Evolutionary conservation across 176 grass and related monocot species (phyloP).

Genomic region (Oryza rufipogon): DNA sequence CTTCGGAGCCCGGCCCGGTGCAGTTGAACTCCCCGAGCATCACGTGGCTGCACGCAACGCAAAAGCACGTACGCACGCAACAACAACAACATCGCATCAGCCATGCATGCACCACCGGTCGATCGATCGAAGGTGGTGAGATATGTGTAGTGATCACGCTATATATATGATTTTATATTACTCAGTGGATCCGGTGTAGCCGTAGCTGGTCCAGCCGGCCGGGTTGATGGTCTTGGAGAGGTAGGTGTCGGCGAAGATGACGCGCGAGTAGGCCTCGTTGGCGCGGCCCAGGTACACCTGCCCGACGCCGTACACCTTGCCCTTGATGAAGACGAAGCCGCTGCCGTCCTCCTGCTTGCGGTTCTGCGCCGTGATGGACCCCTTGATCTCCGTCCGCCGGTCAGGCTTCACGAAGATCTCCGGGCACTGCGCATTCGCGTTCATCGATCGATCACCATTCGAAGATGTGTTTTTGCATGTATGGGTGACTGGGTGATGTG

Average conservation of each 20-base stretch:
- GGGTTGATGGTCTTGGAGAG: conserved; percentile 73
- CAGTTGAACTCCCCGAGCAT: conserved; percentile 71
- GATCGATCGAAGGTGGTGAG: not conserved
- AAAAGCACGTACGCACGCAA: not conserved
- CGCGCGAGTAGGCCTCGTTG: conserved; percentile 56
- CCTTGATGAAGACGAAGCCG: conserved; percentile 88
- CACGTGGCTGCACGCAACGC: conserved; percentile 47
- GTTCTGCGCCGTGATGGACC: conserved; percentile 72
- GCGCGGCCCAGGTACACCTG: conserved; percentile 73
- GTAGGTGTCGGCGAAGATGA: conserved; percentile 71
- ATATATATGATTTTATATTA: conserved; percentile 10
- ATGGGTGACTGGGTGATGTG: not conserved
- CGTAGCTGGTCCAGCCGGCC: conserved; percentile 55
- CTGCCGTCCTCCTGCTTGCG: conserved; percentile 49
- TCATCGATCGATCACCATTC: no score
- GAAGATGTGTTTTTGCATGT: no score
- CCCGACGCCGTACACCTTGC: conserved; percentile 79
- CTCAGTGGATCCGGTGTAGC: conserved; percentile 58
- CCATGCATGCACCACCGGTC: not conserved
- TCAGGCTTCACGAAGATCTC: conserved; percentile 90
- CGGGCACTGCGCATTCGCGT: conserved; percentile 45
- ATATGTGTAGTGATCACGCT: not conserved
- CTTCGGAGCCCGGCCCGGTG: conserved; percentile 59
- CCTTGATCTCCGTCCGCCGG: conserved; percentile 59
- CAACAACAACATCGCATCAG: not conserved